Percentiles rank a stretch among this genome's conserved stretches.
These are phyloP conservation scores for Annulohypoxylon bovei DNA, from an alignment of 495 filamentous ascomycete species.

Conservation along the genomic window DNA sequence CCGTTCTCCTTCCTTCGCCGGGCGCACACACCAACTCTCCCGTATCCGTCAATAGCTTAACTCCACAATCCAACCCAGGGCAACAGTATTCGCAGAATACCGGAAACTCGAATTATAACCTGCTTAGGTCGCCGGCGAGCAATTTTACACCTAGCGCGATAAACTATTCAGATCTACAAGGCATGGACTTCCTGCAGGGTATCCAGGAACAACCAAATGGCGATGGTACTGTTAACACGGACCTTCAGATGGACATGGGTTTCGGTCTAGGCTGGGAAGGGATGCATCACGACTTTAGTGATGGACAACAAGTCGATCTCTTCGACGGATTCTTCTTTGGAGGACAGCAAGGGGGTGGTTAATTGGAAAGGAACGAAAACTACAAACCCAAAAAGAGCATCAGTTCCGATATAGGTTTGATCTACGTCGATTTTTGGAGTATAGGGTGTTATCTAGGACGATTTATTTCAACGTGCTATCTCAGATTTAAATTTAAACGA, in stretches of 20 bases:
- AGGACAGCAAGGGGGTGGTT: conserved; percentile 52
- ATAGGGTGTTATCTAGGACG: conserved; percentile 19
- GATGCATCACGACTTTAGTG: conserved; percentile 81
- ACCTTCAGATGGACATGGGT: conserved; percentile 70
- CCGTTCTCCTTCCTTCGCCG: conserved; percentile 56
- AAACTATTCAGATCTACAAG: conserved; percentile 54
- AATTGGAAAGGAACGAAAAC: neutral
- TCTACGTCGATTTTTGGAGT: conserved; percentile 12
- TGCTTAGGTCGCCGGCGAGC: conserved; percentile 39
- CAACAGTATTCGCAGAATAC: conserved; percentile 34
- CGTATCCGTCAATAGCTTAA: conserved; percentile 39
- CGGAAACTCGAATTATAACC: conserved; percentile 41
- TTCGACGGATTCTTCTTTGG: conserved; percentile 96
- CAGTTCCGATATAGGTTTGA: neutral
- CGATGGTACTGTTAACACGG: conserved; percentile 44
- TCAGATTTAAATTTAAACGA: conserved; percentile 21
- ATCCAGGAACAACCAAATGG: conserved; percentile 47
- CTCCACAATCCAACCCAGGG: conserved; percentile 40
- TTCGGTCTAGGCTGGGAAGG: conserved; percentile 78
- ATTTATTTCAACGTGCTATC: conserved; percentile 16
- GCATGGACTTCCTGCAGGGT: conserved; percentile 58
- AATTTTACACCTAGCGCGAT: conserved; percentile 39
- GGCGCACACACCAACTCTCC: conserved; percentile 45
- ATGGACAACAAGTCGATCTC: conserved; percentile 81
- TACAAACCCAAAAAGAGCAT: neutral